phyloP scores from a whole-genome alignment of 2,329 filamentous ascomycete species.

The Phialophora verrucosa region DNA sequence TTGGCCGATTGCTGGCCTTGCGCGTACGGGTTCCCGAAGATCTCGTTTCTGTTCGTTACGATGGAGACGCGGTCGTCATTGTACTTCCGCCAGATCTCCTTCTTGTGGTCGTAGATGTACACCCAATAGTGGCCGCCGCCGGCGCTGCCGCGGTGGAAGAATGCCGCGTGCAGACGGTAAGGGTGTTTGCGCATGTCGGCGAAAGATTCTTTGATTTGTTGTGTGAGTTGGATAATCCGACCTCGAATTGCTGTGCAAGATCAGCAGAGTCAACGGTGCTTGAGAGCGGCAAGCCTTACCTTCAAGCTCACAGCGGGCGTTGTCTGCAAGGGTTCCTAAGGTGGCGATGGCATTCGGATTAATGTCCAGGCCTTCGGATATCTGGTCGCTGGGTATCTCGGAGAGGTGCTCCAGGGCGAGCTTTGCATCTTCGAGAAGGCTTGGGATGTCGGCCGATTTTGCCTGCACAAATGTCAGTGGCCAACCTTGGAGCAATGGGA shows the following conservation, averaged over 20 bases:
- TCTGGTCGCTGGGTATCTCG: conserved; percentile 22
- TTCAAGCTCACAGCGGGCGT: conserved; percentile 32
- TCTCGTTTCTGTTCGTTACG: conserved; percentile 64
- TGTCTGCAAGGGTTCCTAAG: conserved; percentile 32
- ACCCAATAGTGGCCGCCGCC: conserved; percentile 93
- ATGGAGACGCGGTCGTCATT: conserved; percentile 85
- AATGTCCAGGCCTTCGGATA: conserved; percentile 29
- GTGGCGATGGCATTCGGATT: conserved; percentile 29
- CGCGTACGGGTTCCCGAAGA: conserved; percentile 51
- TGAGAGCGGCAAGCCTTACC: conserved; percentile 9
- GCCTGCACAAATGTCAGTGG: conserved; percentile 28
- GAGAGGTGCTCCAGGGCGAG: conserved; percentile 33
- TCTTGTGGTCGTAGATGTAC: conserved; percentile 88
- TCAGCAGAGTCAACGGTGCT: not conserved
- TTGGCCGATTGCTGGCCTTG: conserved; percentile 11
- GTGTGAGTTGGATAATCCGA: conserved; percentile 29
- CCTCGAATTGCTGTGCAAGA: conserved; percentile 22
- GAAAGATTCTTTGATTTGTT: conserved; percentile 64
- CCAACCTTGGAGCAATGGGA: not conserved
- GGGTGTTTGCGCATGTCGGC: conserved; percentile 67
- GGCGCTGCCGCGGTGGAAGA: conserved; percentile 77
- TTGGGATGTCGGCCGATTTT: conserved; percentile 33
- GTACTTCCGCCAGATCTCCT: conserved; percentile 85
- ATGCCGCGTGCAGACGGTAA: conserved; percentile 88
- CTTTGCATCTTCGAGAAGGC: conserved; percentile 36